A percentile compares a stretch with the other conserved stretches of the same genome.
phyloP scores from a whole-genome alignment of 345 rosid species.

The Salix exigua region DNA sequence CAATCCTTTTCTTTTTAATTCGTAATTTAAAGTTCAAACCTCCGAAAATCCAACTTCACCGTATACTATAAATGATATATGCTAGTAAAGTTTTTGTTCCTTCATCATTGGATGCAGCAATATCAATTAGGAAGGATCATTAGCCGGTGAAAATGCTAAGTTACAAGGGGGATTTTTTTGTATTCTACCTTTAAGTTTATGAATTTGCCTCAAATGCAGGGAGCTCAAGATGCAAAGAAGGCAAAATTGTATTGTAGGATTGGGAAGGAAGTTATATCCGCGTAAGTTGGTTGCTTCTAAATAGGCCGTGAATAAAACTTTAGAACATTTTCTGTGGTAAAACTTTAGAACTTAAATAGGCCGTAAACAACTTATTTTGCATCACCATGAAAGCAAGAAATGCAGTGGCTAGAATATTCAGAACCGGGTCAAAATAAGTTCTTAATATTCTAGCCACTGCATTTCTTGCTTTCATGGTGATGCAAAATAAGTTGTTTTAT shows the following conservation, averaged over 20 bases:
- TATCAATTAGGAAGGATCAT: not conserved
- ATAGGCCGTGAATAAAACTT: not conserved
- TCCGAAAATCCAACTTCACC: not conserved
- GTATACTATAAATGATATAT: not conserved
- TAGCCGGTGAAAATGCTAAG: not conserved
- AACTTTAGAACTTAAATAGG: too few relatives aligned
- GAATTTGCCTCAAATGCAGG: conserved; percentile 42
- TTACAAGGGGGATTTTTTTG: not conserved
- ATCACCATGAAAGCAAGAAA: too few relatives aligned
- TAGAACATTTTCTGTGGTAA: not conserved
- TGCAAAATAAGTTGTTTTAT: not conserved
- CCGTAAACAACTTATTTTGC: too few relatives aligned
- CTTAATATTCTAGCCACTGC: too few relatives aligned
- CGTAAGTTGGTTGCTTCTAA: conserved; percentile 49
- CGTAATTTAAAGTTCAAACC: too few relatives aligned
- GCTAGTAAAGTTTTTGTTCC: not conserved
- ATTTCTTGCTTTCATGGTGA: not conserved
- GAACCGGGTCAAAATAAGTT: too few relatives aligned
- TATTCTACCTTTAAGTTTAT: conserved; percentile 12
- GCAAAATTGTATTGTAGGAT: conserved; percentile 66
- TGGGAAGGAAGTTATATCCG: conserved; percentile 90
- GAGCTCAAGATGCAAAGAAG: conserved; percentile 85
- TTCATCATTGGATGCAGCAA: not conserved
- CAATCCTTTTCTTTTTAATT: not conserved
- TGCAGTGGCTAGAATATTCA: too few relatives aligned